Conservation (phyloP, 2,329 filamentous ascomycete species). For the Alternaria novae-zelandiae region DNA sequence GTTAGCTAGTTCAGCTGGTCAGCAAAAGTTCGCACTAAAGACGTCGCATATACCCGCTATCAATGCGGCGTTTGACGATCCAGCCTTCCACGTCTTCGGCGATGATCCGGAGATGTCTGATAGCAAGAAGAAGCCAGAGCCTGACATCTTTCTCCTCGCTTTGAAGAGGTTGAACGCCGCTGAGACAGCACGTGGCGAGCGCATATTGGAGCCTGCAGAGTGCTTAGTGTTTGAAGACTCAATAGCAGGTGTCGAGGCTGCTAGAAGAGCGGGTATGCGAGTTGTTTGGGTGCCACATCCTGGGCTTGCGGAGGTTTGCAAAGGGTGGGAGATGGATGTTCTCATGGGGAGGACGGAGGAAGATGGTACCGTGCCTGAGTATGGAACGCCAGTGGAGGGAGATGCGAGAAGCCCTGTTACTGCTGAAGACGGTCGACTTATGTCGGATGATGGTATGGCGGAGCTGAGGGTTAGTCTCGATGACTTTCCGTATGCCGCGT, state of each 20-base stretch:
- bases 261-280: background rate
- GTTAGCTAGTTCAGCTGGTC: conserved; percentile 8
- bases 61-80: background rate
- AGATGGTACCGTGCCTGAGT: background rate
- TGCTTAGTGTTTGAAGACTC: conserved; percentile 13
- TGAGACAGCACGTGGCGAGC: background rate
- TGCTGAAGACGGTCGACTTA: background rate
- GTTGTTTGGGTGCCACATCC: conserved; percentile 10
- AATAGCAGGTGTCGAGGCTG: conserved; percentile 5
- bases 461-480: conserved; percentile 1
- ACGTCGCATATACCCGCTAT: conserved; percentile 3
- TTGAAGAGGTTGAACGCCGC: background rate
- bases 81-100: conserved; percentile 4
- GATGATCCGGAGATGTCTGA: conserved; percentile 10
- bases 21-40: conserved; percentile 1
- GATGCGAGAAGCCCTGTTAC: background rate
- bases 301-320: conserved; percentile 4
- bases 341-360: conserved; percentile 10
- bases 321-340: conserved; percentile 7
- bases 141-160: conserved; percentile 7
- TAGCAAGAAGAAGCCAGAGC: conserved; percentile 11
- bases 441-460: conserved; percentile 2
- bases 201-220: background rate
- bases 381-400: background rate
- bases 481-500: conserved; percentile 1